Evolutionary conservation across 495 filamentous ascomycete genomes (phyloP).

Genomic region (Tuber indicum): DNA sequence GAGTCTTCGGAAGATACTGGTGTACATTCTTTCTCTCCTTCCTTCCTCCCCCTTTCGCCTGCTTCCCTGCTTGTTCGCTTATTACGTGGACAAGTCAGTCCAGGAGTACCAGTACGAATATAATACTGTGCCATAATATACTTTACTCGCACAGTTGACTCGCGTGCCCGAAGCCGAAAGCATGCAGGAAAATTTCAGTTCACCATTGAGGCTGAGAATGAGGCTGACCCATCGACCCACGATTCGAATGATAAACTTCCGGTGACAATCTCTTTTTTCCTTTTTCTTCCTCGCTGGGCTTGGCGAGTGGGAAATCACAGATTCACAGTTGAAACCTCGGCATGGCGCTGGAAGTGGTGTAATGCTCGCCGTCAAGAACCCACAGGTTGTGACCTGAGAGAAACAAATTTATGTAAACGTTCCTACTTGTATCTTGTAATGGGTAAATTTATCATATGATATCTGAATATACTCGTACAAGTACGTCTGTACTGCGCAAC

Average conservation of each 20-base stretch:
- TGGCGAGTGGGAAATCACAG: background rate
- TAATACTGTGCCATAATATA: too few relatives aligned
- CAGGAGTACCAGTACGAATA: background rate
- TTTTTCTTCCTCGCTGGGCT: background rate
- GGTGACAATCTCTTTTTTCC: background rate
- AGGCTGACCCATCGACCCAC: background rate
- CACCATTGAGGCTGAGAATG: background rate
- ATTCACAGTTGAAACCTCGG: background rate
- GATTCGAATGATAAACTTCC: background rate
- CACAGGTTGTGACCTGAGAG: too few relatives aligned
- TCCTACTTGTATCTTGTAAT: too few relatives aligned
- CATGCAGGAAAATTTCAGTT: background rate
- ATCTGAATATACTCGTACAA: too few relatives aligned
- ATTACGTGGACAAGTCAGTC: background rate
- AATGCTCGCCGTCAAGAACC: too few relatives aligned
- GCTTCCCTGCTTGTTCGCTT: background rate
- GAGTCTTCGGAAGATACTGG: background rate
- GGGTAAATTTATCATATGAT: too few relatives aligned
- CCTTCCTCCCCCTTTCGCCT: background rate
- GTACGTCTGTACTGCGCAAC: too few relatives aligned
- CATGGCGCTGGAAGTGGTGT: background rate
- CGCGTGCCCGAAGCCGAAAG: background rate
- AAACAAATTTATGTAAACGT: too few relatives aligned
- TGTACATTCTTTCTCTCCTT: background rate
- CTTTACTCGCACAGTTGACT: background rate